phyloP scores from a whole-genome alignment of 345 rosid genomes.

The Populus euphratica region DNA sequence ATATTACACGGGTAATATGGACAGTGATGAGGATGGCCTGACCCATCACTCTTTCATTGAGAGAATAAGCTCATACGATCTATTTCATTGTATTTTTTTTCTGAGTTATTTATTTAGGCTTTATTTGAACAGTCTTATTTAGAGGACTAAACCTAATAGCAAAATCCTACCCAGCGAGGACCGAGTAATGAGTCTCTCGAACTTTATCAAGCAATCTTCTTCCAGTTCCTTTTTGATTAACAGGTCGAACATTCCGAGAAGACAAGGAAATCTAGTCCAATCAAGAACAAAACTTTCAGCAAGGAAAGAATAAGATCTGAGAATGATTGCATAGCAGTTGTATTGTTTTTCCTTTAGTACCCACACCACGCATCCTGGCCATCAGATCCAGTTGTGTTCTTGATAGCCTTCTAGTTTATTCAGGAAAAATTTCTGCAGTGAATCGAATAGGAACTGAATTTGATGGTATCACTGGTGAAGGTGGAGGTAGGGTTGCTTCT shows the following conservation, averaged over 20 bases:
- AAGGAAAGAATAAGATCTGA: not conserved
- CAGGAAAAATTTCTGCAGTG: not conserved
- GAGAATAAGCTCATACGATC: too few relatives aligned
- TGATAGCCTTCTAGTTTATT: not conserved
- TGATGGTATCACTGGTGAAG: slow-evolving; percentile 11
- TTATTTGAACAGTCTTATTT: too few relatives aligned
- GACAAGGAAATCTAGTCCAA: slow-evolving; percentile 10
- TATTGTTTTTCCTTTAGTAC: slow-evolving; percentile 14
- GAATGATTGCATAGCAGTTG: slow-evolving; percentile 1
- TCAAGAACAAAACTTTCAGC: not conserved
- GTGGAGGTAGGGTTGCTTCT: slow-evolving; percentile 12
- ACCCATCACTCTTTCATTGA: too few relatives aligned
- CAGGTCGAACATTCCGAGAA: slow-evolving; percentile 17
- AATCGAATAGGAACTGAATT: slow-evolving; percentile 5
- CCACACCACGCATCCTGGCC: slow-evolving; percentile 13
- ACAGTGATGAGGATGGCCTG: too few relatives aligned
- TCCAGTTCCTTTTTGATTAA: slow-evolving; percentile 14
- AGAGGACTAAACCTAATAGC: too few relatives aligned
- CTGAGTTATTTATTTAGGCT: too few relatives aligned
- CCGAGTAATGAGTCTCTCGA: slow-evolving; percentile 14
- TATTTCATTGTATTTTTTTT: too few relatives aligned
- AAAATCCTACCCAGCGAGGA: slow-evolving; percentile 15
- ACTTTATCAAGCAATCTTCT: slow-evolving; percentile 18
- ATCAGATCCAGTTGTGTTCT: slow-evolving; percentile 7
- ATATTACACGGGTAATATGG: too few relatives aligned